Evolutionary conservation across 2,329 filamentous ascomycete genomes (phyloP).

Genomic region (Clonostachys chloroleuca): DNA sequence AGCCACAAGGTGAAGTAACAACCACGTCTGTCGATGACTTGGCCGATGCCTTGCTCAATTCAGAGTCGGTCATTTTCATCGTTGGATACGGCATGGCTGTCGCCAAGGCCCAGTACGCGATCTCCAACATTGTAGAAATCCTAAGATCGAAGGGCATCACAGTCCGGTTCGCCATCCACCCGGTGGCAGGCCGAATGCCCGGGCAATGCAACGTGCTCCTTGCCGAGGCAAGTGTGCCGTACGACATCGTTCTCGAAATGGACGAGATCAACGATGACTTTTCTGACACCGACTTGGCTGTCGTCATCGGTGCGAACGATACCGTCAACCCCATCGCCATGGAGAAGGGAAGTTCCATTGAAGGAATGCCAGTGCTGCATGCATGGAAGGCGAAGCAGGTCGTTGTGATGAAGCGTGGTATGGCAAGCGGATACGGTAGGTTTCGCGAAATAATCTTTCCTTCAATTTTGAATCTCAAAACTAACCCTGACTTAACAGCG

Average conservation of each 20-base stretch:
- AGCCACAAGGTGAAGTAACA: slow-evolving; percentile 76
- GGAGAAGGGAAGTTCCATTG: slow-evolving; percentile 78
- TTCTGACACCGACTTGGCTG: slow-evolving; percentile 74
- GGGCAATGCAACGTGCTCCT: slow-evolving; percentile 90
- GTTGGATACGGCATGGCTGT: slow-evolving; percentile 95
- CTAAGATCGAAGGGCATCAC: slow-evolving; percentile 73
- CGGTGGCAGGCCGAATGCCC: slow-evolving; percentile 87
- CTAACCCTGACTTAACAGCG: slow-evolving; percentile 36
- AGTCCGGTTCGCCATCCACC: slow-evolving; percentile 86
- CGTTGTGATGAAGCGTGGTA: slow-evolving; percentile 87
- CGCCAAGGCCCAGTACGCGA: slow-evolving; percentile 87
- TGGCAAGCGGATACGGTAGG: slow-evolving; percentile 82
- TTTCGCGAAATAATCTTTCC: slow-evolving; percentile 4
- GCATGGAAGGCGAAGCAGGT: slow-evolving; percentile 94
- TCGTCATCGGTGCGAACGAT: slow-evolving; percentile 90
- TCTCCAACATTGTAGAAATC: slow-evolving; percentile 73
- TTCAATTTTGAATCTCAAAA: neutral
- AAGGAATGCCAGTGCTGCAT: slow-evolving; percentile 88
- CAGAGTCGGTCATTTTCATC: slow-evolving; percentile 83
- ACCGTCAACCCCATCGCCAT: slow-evolving; percentile 89
- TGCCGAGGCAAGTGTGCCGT: slow-evolving; percentile 82
- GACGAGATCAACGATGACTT: slow-evolving; percentile 96
- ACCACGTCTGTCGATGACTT: slow-evolving; percentile 78
- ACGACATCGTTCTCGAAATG: slow-evolving; percentile 92
- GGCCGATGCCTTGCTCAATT: slow-evolving; percentile 68